Percentiles rank a stretch among this genome's conserved stretches.
Conservation (phyloP, 108 stramenopile species). For the Schizochytrium sp. region DNA sequence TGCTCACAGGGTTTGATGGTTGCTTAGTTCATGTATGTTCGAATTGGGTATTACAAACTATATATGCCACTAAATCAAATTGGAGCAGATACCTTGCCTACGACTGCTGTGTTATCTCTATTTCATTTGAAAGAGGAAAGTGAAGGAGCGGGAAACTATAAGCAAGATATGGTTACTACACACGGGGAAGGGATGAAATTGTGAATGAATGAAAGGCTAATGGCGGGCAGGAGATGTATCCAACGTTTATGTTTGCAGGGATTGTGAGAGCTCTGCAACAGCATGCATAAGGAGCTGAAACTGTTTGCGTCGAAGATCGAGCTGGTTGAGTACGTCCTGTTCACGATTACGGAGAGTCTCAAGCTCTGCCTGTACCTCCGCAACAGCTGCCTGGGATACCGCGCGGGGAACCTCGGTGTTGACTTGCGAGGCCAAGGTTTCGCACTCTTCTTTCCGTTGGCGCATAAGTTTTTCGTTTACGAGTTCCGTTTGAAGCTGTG, state of each 20-base stretch:
- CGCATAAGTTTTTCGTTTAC: background rate
- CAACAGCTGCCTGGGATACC: background rate
- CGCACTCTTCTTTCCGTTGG: slow-evolving; percentile 19
- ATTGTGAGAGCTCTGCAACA: slow-evolving; percentile 15
- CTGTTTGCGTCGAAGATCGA: slow-evolving; percentile 17
- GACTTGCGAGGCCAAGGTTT: background rate
- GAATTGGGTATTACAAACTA: too few species aligned
- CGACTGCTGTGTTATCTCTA: too few species aligned
- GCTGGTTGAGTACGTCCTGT: background rate
- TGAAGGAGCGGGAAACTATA: too few species aligned
- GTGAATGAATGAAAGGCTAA: too few species aligned
- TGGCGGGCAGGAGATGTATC: too few species aligned
- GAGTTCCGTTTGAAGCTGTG: background rate
- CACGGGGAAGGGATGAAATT: too few species aligned
- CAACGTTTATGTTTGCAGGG: background rate
- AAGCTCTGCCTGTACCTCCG: slow-evolving; percentile 6
- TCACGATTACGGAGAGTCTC: slow-evolving; percentile 31
- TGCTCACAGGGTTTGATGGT: too few species aligned
- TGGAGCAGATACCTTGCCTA: too few species aligned
- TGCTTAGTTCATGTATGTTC: too few species aligned
- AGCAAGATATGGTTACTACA: too few species aligned
- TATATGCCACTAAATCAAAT: too few species aligned
- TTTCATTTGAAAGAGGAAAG: too few species aligned
- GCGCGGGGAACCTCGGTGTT: slow-evolving; percentile 42
- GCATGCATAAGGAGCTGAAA: slow-evolving; percentile 30